Base-by-base conservation (phyloP, 441 rosid genomes). In the Populus hybrid region DNA sequence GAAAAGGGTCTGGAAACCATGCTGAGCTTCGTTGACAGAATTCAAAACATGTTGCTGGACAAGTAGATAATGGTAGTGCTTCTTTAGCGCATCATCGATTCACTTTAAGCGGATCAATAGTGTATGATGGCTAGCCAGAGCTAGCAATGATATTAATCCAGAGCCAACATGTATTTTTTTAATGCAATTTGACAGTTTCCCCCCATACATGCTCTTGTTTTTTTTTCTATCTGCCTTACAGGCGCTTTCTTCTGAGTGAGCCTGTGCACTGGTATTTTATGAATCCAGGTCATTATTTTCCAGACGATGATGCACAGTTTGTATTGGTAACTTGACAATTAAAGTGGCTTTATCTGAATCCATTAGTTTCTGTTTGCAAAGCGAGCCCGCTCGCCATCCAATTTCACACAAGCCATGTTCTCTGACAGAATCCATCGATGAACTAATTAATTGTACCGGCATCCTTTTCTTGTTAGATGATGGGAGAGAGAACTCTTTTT, bases 1-100 rank as follows among this genome's bases (percentile, higher is more conserved):
- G 99, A 89, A 3, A 86, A 85, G 68, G 82, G 91, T 79, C 76
- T 86, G 79, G 81, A 77, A 81, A 84, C 77, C 26, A 79, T 87
- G 81, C 24, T 70, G 10, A 85, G 78, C 38, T 93, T 90, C 87
- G 71, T 92, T 6, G 87, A 87, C 7, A 87, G 77, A 76, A 86
- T 93, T 30, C 84, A 83, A 57, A 77, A 76, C 59, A 38, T 79
- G 72, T 46, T 84, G 78, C 76, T 57, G 40, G 81, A 65, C 67
- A 85, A 54, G 83, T 82, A 78, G 76, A 46, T 16, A 2, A 32
- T n/a, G 38, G 14, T 14, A 4, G 16, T 26, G 73, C 36, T 54
- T 71, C 21, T 23, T n/a, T 28, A 50, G 57, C 2, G 57, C 57
- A 14, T 2, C 61, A 54, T 54, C 61, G 61, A 18, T 54, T 16